phyloP scores from a whole-genome alignment of 768 basidiomycete genomes.

The Neoboletus magnificus region DNA sequence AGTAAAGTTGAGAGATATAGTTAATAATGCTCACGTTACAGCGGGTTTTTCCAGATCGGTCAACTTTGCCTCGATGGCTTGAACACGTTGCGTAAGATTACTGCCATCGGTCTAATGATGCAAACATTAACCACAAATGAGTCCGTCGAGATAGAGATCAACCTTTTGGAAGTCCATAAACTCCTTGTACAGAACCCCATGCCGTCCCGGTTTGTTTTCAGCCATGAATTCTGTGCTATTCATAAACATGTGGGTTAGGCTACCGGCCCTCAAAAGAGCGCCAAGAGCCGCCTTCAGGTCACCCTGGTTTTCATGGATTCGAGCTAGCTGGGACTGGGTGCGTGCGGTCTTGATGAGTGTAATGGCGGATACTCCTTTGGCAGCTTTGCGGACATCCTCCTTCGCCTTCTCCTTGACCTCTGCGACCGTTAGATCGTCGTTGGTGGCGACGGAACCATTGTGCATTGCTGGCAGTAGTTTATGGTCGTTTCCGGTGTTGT shows the following conservation, averaged over 20 bases:
- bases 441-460: conserved; percentile 32
- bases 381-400: conserved; percentile 46
- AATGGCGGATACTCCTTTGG: conserved; percentile 56
- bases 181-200: conserved; percentile 59
- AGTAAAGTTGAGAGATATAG: conserved; percentile 3
- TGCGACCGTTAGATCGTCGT: conserved; percentile 36
- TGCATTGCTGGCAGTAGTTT: conserved; percentile 34
- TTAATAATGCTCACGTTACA: conserved; percentile 25
- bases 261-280: conserved; percentile 59
- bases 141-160: conserved; percentile 22
- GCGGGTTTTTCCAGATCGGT: conserved; percentile 42
- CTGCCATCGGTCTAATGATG: conserved; percentile 36
- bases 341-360: conserved; percentile 63
- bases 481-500: conserved; percentile 16
- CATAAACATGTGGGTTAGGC: conserved; percentile 55
- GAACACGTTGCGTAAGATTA: conserved; percentile 39
- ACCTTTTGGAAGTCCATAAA: conserved; percentile 66
- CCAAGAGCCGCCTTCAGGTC: conserved; percentile 61
- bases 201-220: conserved; percentile 47
- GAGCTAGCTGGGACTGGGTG: conserved; percentile 51
- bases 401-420: conserved; percentile 50
- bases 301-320: conserved; percentile 49
- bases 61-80: conserved; percentile 45
- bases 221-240: conserved; percentile 54
- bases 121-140: conserved; percentile 10